Percentiles rank a stretch among this genome's conserved stretches.
Evolutionary conservation across 2,329 filamentous ascomycete species (phyloP).

Genomic region (Exserohilum turcica): DNA sequence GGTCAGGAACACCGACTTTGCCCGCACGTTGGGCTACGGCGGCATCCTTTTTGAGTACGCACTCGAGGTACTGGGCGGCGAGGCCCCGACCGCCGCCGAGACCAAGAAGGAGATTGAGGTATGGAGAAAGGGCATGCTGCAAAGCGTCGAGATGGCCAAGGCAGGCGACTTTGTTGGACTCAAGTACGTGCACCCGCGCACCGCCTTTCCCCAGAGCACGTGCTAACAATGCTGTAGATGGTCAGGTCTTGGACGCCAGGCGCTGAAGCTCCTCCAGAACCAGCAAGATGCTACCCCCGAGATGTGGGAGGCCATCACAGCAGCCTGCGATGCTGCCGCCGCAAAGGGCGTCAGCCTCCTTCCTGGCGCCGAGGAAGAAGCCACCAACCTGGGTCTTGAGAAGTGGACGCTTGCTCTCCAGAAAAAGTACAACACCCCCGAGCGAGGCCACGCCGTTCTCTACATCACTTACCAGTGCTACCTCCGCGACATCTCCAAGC

Average conservation of each 20-base stretch:
- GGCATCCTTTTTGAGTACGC: slow-evolving; percentile 88
- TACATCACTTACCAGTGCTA: slow-evolving; percentile 70
- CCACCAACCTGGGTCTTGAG: slow-evolving; percentile 79
- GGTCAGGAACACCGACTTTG: slow-evolving; percentile 61
- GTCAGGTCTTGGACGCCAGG: slow-evolving; percentile 78
- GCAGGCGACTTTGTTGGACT: slow-evolving; percentile 61
- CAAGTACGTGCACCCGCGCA: slow-evolving; percentile 48
- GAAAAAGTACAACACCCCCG: slow-evolving; percentile 69
- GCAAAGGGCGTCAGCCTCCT: slow-evolving; percentile 73
- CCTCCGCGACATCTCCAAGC: slow-evolving; percentile 54
- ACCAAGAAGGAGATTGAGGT: slow-evolving; percentile 67
- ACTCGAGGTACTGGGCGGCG: slow-evolving; percentile 74
- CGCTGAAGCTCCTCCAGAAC: slow-evolving; percentile 68
- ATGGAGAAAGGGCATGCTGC: slow-evolving; percentile 76
- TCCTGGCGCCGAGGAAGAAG: slow-evolving; percentile 84
- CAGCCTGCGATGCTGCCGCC: slow-evolving; percentile 74
- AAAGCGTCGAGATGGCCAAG: slow-evolving; percentile 65
- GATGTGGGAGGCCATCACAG: slow-evolving; percentile 72
- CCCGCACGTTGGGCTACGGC: slow-evolving; percentile 77
- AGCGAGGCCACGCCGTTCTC: slow-evolving; percentile 66
- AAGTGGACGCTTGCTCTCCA: slow-evolving; percentile 79
- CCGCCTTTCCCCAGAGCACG: neutral
- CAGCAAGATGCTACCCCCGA: slow-evolving; percentile 66
- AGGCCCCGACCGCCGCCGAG: slow-evolving; percentile 58
- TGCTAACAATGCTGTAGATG: slow-evolving; percentile 57